Conservation (phyloP, 2,329 filamentous ascomycete genomes). For the Zasmidium citrigriseum region DNA sequence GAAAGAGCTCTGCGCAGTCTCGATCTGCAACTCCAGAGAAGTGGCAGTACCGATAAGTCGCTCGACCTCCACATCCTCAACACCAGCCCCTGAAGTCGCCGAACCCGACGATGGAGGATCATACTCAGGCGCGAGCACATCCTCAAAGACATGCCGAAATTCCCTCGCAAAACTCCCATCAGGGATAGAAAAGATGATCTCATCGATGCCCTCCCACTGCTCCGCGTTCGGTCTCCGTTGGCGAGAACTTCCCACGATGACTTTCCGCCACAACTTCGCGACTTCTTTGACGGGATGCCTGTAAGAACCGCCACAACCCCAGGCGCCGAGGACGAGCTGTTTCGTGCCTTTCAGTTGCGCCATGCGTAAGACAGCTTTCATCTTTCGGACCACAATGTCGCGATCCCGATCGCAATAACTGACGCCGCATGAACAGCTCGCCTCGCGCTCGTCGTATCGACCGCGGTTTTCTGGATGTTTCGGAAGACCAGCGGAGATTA, state of each 20-base stretch:
- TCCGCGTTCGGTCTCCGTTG: conserved; percentile 42
- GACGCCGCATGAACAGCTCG: conserved; percentile 40
- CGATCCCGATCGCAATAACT: conserved; percentile 50
- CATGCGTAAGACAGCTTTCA: conserved; percentile 59
- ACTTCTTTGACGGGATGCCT: conserved; percentile 63
- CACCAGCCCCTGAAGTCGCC: conserved; percentile 7
- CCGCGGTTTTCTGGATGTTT: conserved; percentile 56
- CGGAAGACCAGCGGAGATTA: conserved; percentile 60
- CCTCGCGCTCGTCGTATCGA: conserved; percentile 33
- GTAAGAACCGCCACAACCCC: conserved; percentile 63
- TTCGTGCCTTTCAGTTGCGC: conserved; percentile 47
- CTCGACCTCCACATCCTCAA: conserved; percentile 19
- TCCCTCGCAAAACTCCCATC: conserved; percentile 53
- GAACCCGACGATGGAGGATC: conserved; percentile 3
- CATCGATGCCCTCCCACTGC: conserved; percentile 45
- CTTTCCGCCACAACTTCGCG: conserved; percentile 56
- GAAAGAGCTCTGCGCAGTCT: conserved; percentile 33
- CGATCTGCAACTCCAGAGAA: conserved; percentile 37
- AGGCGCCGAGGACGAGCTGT: conserved; percentile 61
- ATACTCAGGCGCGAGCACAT: conserved; percentile 27
- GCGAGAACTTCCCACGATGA: conserved; percentile 34
- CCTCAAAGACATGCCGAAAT: conserved; percentile 45
- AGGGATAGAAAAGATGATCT: conserved; percentile 62
- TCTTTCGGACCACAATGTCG: conserved; percentile 56
- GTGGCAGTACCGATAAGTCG: conserved; percentile 33